Percentiles rank a stretch among this genome's conserved stretches.
Evolutionary conservation across 768 basidiomycete species (phyloP).

Genomic region (Lepiota venenata): DNA sequence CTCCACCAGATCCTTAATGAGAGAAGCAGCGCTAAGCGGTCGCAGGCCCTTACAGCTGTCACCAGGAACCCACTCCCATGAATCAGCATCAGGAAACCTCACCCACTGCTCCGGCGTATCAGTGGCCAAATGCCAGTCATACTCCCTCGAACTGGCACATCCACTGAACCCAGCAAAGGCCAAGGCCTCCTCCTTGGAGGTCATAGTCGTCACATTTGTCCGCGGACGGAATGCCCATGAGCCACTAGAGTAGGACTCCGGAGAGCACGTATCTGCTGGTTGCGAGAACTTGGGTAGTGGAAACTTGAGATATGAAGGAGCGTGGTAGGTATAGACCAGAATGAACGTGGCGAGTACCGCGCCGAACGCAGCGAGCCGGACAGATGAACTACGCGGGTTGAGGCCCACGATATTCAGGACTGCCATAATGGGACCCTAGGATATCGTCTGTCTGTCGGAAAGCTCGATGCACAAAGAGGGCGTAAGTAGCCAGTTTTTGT

Average conservation of each 20-base stretch:
- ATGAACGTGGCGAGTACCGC: constrained; percentile 18
- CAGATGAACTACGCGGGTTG: constrained; percentile 18
- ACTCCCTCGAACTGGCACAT: constrained; percentile 62
- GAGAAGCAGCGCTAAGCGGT: constrained; percentile 34
- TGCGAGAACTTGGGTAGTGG: background rate
- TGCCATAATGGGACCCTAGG: background rate
- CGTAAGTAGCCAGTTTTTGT: no score
- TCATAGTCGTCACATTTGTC: constrained; percentile 28
- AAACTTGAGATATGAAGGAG: constrained; percentile 7
- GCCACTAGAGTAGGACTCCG: constrained; percentile 30
- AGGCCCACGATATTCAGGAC: constrained; percentile 17
- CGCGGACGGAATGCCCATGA: constrained; percentile 40
- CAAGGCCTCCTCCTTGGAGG: constrained; percentile 39
- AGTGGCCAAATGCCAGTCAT: constrained; percentile 58
- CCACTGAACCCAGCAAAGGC: constrained; percentile 55
- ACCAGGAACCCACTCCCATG: constrained; percentile 53
- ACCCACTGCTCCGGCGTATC: constrained; percentile 45
- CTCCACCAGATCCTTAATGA: constrained; percentile 59
- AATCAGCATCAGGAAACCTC: constrained; percentile 49
- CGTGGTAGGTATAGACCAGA: constrained; percentile 23
- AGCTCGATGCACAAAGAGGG: background rate
- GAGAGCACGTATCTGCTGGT: constrained; percentile 21
- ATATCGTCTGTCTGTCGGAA: background rate
- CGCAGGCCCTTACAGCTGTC: constrained; percentile 36
- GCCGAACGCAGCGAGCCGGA: constrained; percentile 16